These are phyloP conservation scores for Plasmodium ovale DNA, from an alignment of 169 alveolate genomes.

Conservation along the genomic window DNA sequence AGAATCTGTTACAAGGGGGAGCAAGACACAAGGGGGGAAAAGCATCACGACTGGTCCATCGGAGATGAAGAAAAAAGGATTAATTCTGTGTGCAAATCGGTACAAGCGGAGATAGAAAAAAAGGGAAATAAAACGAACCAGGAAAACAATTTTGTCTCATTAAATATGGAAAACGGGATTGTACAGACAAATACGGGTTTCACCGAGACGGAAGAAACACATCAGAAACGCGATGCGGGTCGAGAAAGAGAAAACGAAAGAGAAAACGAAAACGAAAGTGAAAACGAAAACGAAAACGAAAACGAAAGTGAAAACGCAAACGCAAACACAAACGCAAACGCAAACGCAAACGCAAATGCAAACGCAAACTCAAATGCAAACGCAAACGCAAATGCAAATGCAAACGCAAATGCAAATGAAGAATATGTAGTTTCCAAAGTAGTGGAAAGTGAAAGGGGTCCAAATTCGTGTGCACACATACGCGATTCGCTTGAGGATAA, in stretches of 20 bases:
- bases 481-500: neutral
- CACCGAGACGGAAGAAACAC: neutral
- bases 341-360: no score
- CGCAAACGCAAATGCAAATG: no score
- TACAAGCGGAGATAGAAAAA: neutral
- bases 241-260: neutral
- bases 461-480: neutral
- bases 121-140: neutral
- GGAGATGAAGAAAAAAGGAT: neutral
- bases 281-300: no score
- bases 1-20: no score
- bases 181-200: neutral
- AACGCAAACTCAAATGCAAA: no score
- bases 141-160: conserved; percentile 9
- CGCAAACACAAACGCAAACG: no score
- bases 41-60: no score
- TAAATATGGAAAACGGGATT: neutral
- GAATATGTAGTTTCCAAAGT: neutral
- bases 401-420: neutral
- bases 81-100: no score
- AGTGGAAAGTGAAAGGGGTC: neutral
- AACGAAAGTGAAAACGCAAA: no score
- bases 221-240: neutral
- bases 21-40: neutral
- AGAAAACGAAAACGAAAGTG: neutral